These are phyloP conservation scores for Schoenoplectus triqueter DNA, from an alignment of 202 grass and related monocot genomes.

Conservation along the genomic window DNA sequence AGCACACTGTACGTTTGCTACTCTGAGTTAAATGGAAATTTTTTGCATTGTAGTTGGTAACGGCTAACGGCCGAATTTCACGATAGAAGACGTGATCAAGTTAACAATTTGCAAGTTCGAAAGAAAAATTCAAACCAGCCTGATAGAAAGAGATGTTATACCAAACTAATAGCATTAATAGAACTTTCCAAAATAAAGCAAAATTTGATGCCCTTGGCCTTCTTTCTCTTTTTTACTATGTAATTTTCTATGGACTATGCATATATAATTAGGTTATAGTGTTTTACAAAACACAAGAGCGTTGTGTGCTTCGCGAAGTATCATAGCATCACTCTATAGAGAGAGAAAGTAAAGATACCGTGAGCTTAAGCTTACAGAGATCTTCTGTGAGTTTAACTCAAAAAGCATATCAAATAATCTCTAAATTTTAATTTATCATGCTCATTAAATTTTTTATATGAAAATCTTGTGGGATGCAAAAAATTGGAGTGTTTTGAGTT, in stretches of 20 bases:
- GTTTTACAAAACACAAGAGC: not conserved
- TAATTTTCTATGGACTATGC: not conserved
- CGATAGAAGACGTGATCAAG: not conserved
- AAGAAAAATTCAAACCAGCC: not conserved
- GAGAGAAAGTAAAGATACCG: too few species aligned
- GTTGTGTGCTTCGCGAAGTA: too few species aligned
- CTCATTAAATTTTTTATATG: too few species aligned
- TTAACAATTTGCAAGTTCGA: not conserved
- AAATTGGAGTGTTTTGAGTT: too few species aligned
- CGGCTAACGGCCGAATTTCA: not conserved
- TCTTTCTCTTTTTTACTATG: not conserved
- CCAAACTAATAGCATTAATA: too few species aligned
- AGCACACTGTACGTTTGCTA: not conserved
- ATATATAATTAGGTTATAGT: not conserved
- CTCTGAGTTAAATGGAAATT: not conserved
- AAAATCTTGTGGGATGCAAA: too few species aligned
- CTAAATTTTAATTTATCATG: too few species aligned
- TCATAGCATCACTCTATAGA: too few species aligned
- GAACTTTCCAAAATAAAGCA: not conserved
- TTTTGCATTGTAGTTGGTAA: not conserved
- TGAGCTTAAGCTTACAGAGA: too few species aligned
- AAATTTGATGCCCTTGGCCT: not conserved
- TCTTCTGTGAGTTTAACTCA: too few species aligned
- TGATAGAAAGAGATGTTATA: not conserved
- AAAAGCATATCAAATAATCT: too few species aligned